Evolutionary conservation across 352 stramenopile genomes (phyloP), one percentile per base, ranked within the genome.

Genomic region (Phytophthora brassicae): DNA sequence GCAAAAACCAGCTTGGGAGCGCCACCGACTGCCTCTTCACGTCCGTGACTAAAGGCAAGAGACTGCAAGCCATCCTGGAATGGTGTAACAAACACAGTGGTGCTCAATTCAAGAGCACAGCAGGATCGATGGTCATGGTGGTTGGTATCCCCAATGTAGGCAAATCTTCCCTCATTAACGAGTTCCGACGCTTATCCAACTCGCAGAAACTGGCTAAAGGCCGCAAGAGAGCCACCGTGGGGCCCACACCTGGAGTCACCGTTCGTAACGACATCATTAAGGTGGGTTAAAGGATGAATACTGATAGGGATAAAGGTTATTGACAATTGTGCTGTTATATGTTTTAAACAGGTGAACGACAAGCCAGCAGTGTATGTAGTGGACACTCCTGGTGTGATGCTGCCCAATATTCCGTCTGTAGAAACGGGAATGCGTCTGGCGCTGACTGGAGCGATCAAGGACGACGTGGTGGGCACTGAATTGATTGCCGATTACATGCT

Each of bases 401-500:
- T 96, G 41, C 89, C 89, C 7, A 93, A 94, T 56, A 86, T 96
- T 33, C 61, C 79, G 36, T 89, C 81, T 19, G 72, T 76, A 0
- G 86, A 96, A 42, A 91, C 84, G 22, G 89, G 89, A 11, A 80
- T 96, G 71, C 91, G 84, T 16, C 62, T 96, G 38, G 89, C 89
- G 20, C 71, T 96, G 20, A 94, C 86, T 1, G 86, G 87, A 26
- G 87, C 87, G 7, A 93, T 96, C 64, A 94, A 94, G 57, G 88
- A 96, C 64, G 79, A 91, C 14, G 72, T 95, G 24, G 81, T 96
- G 12, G 88, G 87, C 42, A 88, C 79, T 16, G 87, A 94, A 43
- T 68, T 94, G 54, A 92, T 96, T 43, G 88, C 88, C 12, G 88
- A 96, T 62, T 95, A 94, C 56, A 90, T 96, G 80, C 75, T 96